phyloP scores from a whole-genome alignment of 768 basidiomycete genomes.

The Tephrocybe sp. region DNA sequence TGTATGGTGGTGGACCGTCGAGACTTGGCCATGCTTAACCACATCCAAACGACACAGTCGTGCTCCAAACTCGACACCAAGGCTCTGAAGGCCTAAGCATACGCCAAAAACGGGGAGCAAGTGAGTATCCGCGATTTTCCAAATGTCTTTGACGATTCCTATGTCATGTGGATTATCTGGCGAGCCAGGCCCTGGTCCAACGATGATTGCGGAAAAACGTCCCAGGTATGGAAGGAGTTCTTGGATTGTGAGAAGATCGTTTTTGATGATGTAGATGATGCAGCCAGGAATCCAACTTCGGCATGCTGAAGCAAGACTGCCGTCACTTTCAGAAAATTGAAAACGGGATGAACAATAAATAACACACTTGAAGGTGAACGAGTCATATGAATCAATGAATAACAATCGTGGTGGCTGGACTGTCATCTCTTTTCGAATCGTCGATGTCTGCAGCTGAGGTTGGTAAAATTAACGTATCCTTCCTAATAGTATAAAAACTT shows the following conservation, averaged over 20 bases:
- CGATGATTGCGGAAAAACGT: conserved; percentile 65
- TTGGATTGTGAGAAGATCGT: conserved; percentile 53
- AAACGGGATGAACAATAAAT: neutral
- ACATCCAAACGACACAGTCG: conserved; percentile 51
- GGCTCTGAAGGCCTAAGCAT: conserved; percentile 79
- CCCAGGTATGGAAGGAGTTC: conserved; percentile 51
- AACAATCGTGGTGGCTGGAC: conserved; percentile 51
- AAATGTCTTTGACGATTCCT: conserved; percentile 67
- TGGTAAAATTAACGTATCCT: neutral
- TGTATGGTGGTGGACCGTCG: conserved; percentile 57
- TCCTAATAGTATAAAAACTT: neutral
- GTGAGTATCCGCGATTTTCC: conserved; percentile 52
- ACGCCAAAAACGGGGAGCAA: conserved; percentile 79
- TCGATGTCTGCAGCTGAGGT: too few relatives aligned
- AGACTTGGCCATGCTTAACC: conserved; percentile 82
- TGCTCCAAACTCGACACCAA: conserved; percentile 65
- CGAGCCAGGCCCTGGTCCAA: conserved; percentile 83
- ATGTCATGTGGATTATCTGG: conserved; percentile 60
- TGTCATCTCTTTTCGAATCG: conserved; percentile 24
- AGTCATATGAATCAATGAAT: conserved; percentile 82
- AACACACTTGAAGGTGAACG: conserved; percentile 83
- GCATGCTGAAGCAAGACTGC: conserved; percentile 72
- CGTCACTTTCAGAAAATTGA: neutral
- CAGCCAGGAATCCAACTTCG: conserved; percentile 59
- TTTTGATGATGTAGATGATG: conserved; percentile 68